Evolutionary conservation across 2,329 filamentous ascomycete genomes (phyloP).

Genomic region (Xylariaceae sp.): DNA sequence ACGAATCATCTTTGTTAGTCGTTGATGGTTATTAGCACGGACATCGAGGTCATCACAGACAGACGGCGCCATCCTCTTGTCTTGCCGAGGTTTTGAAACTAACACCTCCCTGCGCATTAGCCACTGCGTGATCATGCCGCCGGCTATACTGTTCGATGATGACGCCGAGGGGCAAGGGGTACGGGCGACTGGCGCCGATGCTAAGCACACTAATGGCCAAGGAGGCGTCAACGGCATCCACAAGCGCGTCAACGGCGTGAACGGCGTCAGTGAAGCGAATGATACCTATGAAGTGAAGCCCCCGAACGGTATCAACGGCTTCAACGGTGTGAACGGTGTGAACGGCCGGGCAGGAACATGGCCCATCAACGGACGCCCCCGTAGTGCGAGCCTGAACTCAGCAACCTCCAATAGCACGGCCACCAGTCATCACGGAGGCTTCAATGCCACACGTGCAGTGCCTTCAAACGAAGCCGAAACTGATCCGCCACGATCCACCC

Average conservation of each 20-base stretch:
- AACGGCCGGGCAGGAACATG: constrained; percentile 21
- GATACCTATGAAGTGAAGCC: background rate
- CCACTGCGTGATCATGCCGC: constrained; percentile 24
- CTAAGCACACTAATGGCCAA: constrained; percentile 13
- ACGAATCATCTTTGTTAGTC: background rate
- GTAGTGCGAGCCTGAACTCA: constrained; percentile 19
- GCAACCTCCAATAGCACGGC: constrained; percentile 9
- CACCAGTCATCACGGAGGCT: constrained; percentile 13
- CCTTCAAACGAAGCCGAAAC: constrained; percentile 33
- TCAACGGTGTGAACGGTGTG: background rate
- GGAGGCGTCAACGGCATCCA: constrained; percentile 14
- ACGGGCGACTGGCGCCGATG: constrained; percentile 17
- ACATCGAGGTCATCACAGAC: background rate
- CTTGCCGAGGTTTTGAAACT: constrained; percentile 6
- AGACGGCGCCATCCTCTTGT: background rate
- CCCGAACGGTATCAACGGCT: too few species aligned
- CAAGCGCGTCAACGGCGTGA: constrained; percentile 15
- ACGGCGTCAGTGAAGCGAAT: constrained; percentile 1
- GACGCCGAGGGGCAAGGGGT: constrained; percentile 6
- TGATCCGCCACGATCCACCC: constrained; percentile 31
- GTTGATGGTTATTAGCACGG: background rate
- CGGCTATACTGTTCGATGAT: constrained; percentile 14
- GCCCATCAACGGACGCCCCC: constrained; percentile 15
- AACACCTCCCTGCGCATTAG: constrained; percentile 7
- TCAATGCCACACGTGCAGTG: constrained; percentile 28